Evolutionary conservation across 495 filamentous ascomycete genomes (phyloP), one percentile per base, ranked within the genome.

Genomic region (Pseudevernia furfuracea): DNA sequence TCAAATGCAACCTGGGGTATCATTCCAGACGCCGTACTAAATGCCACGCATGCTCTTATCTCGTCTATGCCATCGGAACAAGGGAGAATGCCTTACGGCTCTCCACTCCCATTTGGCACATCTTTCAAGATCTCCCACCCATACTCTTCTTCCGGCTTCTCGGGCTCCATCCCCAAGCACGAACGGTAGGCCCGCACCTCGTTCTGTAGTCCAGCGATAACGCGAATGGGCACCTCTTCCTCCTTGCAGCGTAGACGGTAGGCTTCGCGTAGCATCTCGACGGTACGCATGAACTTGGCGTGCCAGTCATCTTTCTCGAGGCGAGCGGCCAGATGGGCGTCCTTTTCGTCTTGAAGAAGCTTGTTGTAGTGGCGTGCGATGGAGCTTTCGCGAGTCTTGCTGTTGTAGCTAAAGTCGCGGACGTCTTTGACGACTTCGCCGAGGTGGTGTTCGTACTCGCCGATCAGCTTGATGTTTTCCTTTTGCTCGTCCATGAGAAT

Each of bases 261-360:
- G 3, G 81, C 79, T 30, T 76, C 80, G 14, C 81, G 77, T 38
- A 83, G 76, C 79, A 83, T 82, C 60, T 80, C 77, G 8, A 79
- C 77, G 46, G 76, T 78, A 60, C 78, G 77, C 77, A 82, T 78
- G 48, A 79, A 79, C 66, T 81, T 79, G 10, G 80, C 78, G 68
- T 87, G 84, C 85, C 84, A 87, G 64, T 84, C 78, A 58, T 85
- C 82, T n/a, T 84, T 84, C 64, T 84, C 81, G n/a, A 87, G 67
- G 12, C 85, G 79, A 68, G 83, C 78, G 25, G 84, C 77, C 56
- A 87, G 68, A 55, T 82, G 82, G 14, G 80, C 76, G 61, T 81
- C 77, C 21, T 84, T 81, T 63, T 86, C 83, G 2, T 79, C 76
- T 56, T 85, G 80, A 0, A 88, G 71, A 4, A 86, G 78, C 43